phyloP scores from a whole-genome alignment of 345 rosid genomes.

The Anacardium occidentale region DNA sequence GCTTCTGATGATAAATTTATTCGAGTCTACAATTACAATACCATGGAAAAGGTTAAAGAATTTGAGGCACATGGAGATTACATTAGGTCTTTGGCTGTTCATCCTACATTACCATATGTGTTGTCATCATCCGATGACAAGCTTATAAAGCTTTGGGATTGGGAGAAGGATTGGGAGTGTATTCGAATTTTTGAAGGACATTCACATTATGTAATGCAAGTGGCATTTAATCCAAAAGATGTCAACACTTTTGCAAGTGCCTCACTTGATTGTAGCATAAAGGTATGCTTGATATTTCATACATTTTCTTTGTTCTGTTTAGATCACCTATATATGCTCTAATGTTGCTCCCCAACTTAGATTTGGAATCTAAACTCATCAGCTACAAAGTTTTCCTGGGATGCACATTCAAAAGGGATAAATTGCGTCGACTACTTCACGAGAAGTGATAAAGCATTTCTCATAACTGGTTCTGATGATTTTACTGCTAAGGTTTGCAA shows the following conservation, averaged over 20 bases:
- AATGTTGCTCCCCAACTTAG: conserved; percentile 30
- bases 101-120: conserved; percentile 69
- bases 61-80: conserved; percentile 90
- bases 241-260: conserved; percentile 96
- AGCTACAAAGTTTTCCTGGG: conserved; percentile 68
- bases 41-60: conserved; percentile 87
- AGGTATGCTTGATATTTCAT: conserved; percentile 44
- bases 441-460: conserved; percentile 67
- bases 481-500: conserved; percentile 76
- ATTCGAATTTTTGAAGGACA: conserved; percentile 76
- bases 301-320: neutral
- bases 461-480: conserved; percentile 90
- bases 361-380: conserved; percentile 91
- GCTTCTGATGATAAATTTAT: conserved; percentile 94
- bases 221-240: conserved; percentile 86
- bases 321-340: neutral
- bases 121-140: conserved; percentile 76
- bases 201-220: conserved; percentile 98
- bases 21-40: conserved; percentile 90
- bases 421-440: conserved; percentile 81
- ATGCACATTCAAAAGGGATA: conserved; percentile 85
- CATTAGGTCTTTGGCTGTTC: conserved; percentile 77
- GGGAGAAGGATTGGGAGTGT: conserved; percentile 84
- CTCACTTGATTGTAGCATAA: conserved; percentile 90
- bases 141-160: conserved; percentile 89